Evolutionary conservation across 1,139 yeast species (phyloP), one percentile per base, ranked within the genome.

Genomic region (Williopsis jadinii): DNA sequence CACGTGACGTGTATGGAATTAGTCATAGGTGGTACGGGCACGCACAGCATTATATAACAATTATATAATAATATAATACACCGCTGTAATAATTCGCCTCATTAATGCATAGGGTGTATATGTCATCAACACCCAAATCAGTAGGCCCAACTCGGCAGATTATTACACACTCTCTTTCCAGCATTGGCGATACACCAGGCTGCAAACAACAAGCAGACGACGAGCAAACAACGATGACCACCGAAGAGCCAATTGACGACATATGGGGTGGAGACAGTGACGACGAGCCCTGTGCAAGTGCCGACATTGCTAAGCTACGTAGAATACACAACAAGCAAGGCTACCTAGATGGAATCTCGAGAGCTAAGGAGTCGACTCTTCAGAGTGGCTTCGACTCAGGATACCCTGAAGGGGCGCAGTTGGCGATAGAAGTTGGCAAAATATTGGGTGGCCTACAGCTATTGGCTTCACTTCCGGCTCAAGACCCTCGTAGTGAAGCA

Each of bases 381-480:
- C 97, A 90, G 54, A 56, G 63, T 8, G 97, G 96, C 0, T 90
- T 90, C 57, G 95, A 90, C 56, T 68, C 63, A 4, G 94, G 90
- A 1, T 90, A 78, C 54, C 87, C 88, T 0, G 53, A 64, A 3
- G 97, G 97, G 1, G 88, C 94, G 0, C 52, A 56, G 5, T 51
- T 88, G 5, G 97, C 95, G 0, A 63, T 75, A 0, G 54, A 65
- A 13, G 82, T 80, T 1, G 97, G 97, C 0, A 58, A 61, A 36
- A 67, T 90, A 0, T 51, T 90, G n/a, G 86, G 92, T 2, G 42
- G 43, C 11, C 42, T 67, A 11, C 66, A 63, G 35, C 44, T 53
- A 5, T 41, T 64, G 12, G 48, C 47, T 2, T 38, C 49, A 1
- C 40, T 47, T 19, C 5, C 11, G 2, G n/a, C n/a, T 9, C 43